Percentiles rank a stretch among this genome's conserved stretches.
These are phyloP conservation scores for Trypanosoma cruzi DNA, from an alignment of 208 protist species.

Conservation along the genomic window DNA sequence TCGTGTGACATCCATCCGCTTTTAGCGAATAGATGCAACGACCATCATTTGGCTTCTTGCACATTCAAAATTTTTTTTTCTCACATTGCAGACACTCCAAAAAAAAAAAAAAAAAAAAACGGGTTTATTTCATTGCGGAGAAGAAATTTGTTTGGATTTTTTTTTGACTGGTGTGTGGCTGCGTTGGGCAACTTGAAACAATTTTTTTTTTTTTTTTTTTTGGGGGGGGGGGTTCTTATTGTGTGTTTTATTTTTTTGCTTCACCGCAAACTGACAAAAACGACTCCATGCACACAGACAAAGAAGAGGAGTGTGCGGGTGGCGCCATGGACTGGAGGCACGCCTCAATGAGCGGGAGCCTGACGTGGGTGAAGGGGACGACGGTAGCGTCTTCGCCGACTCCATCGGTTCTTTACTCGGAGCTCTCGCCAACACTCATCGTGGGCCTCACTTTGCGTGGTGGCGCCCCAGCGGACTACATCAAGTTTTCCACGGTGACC, in stretches of 20 bases:
- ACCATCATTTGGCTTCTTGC: background rate
- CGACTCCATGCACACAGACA: background rate
- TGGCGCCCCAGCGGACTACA: conserved; percentile 30
- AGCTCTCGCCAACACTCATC: conserved; percentile 39
- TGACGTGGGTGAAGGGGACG: conserved; percentile 29
- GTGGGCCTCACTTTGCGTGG: conserved; percentile 17
- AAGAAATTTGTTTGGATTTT: too few species aligned
- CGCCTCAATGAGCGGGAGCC: conserved; percentile 29
- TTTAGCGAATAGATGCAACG: conserved; percentile 9
- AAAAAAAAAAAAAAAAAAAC: background rate
- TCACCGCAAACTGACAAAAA: background rate
- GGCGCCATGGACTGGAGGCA: conserved; percentile 24
- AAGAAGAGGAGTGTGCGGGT: background rate
- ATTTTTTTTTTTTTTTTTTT: too few species aligned
- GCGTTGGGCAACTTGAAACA: background rate
- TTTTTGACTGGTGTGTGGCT: background rate
- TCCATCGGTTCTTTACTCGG: conserved; percentile 24
- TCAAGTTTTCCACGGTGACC: conserved; percentile 32
- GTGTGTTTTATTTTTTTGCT: background rate
- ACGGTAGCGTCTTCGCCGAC: background rate
- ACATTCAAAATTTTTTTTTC: conserved; percentile 6
- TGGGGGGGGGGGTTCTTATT: too few species aligned
- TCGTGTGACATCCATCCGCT: conserved; percentile 22
- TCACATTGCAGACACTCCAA: conserved; percentile 1
- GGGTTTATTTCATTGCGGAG: too few species aligned